A percentile compares a stretch with the other conserved stretches of the same genome.
Evolutionary conservation across 768 basidiomycete species (phyloP).

Genomic region (Suillus subalutaceus): DNA sequence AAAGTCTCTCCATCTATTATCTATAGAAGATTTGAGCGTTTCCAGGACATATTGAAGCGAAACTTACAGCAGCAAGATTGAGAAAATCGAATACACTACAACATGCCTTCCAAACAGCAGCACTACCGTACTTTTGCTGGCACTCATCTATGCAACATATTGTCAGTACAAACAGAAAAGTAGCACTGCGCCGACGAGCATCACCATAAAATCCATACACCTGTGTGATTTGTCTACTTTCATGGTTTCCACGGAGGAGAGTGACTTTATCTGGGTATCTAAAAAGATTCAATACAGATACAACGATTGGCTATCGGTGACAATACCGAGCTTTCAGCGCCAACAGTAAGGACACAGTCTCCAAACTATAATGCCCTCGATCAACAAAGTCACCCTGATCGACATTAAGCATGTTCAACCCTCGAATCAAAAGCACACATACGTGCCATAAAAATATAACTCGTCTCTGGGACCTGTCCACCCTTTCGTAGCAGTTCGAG

Average conservation of each 20-base stretch:
- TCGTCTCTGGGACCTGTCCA: constrained; percentile 82
- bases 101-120: constrained; percentile 96
- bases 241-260: constrained; percentile 92
- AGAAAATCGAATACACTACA: constrained; percentile 96
- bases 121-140: constrained; percentile 95
- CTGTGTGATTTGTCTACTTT: constrained; percentile 96
- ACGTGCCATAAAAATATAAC: constrained; percentile 96
- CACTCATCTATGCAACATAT: constrained; percentile 72
- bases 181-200: constrained; percentile 22
- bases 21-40: constrained; percentile 41
- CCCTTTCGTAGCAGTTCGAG: constrained; percentile 88
- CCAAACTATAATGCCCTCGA: constrained; percentile 92
- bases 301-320: background rate
- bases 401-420: constrained; percentile 29
- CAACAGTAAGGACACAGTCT: constrained; percentile 89
- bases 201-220: constrained; percentile 98
- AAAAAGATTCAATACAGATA: constrained; percentile 16
- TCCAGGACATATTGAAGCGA: background rate
- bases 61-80: constrained; percentile 86
- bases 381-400: constrained; percentile 95
- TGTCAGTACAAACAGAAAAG: background rate
- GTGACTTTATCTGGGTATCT: constrained; percentile 95
- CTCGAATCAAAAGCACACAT: constrained; percentile 39
- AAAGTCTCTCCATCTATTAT: constrained; percentile 92
- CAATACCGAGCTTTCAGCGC: constrained; percentile 85